Evolutionary conservation across 495 filamentous ascomycete species (phyloP), one percentile per base, ranked within the genome.

Genomic region (Penicillium atrosanguineum): DNA sequence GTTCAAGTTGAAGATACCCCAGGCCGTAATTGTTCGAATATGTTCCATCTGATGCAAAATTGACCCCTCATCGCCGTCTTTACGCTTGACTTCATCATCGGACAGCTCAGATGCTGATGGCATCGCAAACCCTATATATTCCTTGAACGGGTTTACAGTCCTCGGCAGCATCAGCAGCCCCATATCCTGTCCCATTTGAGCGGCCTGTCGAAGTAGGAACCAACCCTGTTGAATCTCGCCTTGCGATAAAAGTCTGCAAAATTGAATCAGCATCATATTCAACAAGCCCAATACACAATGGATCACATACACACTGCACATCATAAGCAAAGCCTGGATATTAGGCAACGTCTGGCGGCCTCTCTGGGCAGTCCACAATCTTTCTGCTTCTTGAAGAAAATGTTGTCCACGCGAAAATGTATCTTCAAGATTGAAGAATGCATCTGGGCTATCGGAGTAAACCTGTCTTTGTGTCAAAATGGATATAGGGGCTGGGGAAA

Each of bases 361-460:
- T 12, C 71, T 65, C 46, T 76, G 66, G 18, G 67, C 65, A 36
- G 55, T 61, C 67, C 69, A 70, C 34, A 70, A 34, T 36, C 55
- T 52, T 52, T 76, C 67, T 21, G 72, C 71, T 53, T 74, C 72
- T 1, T 47, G 26, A 25, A 67, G 63, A 23, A 76, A 76, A 8
- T 55, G 46, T 21, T 63, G 50, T 0, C 72, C 72, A 23, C 64
- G 60, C n/a, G 67, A 68, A 26, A 59, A 57, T n/a, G 52, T 34
- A 43, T 72, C 52, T 1, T 59, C 62, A 7, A 55, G 49, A 28
- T 61, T 40, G 16, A 64, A 63, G 19, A 69, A 57, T 4, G 87
- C 63, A 7, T 80, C 79, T 1, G 78, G 64, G 44, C 81, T 75
- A 50, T 83, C 72, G 5, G 83, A 80, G 48, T 72, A 65, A 14